Evolutionary conservation across 2,329 filamentous ascomycete genomes (phyloP).

Genomic region (Thermothelomyces thermophilus): DNA sequence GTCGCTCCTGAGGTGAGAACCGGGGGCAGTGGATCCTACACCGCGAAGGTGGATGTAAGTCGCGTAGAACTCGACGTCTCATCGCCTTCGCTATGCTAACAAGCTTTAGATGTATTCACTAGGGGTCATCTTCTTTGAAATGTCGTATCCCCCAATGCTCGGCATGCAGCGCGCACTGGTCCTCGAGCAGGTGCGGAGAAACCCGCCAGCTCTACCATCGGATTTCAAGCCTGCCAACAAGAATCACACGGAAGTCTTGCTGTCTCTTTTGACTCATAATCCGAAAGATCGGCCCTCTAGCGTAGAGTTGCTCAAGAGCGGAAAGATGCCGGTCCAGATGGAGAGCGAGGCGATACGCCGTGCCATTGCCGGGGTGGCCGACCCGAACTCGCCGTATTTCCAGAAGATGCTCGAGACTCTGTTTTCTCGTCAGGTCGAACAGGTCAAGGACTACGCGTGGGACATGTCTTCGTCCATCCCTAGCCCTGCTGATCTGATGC

Average conservation of each 20-base stretch:
- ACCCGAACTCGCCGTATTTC: conserved; percentile 81
- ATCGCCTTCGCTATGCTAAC: conserved; percentile 12
- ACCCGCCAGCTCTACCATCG: conserved; percentile 60
- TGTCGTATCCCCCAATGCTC: conserved; percentile 65
- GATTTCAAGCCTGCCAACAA: conserved; percentile 66
- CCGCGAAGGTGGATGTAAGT: conserved; percentile 82
- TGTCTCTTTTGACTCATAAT: conserved; percentile 72
- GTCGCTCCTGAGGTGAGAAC: conserved; percentile 87
- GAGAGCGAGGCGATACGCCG: conserved; percentile 86
- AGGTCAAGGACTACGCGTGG: conserved; percentile 75
- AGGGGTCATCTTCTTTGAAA: conserved; percentile 97
- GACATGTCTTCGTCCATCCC: conserved; percentile 57
- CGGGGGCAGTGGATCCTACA: conserved; percentile 68
- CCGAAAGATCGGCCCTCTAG: conserved; percentile 79
- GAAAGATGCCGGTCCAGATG: conserved; percentile 82
- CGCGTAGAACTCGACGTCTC: background rate
- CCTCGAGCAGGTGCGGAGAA: conserved; percentile 62
- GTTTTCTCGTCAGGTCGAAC: conserved; percentile 68
- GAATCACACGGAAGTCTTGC: conserved; percentile 71
- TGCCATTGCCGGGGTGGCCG: conserved; percentile 71
- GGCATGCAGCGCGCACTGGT: conserved; percentile 60
- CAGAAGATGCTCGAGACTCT: conserved; percentile 81
- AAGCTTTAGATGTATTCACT: conserved; percentile 79
- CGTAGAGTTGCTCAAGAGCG: conserved; percentile 73
- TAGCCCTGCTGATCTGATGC: conserved; percentile 55